Conservation (phyloP, 2,329 filamentous ascomycete genomes). For the Coniochaeta pulveracea region DNA sequence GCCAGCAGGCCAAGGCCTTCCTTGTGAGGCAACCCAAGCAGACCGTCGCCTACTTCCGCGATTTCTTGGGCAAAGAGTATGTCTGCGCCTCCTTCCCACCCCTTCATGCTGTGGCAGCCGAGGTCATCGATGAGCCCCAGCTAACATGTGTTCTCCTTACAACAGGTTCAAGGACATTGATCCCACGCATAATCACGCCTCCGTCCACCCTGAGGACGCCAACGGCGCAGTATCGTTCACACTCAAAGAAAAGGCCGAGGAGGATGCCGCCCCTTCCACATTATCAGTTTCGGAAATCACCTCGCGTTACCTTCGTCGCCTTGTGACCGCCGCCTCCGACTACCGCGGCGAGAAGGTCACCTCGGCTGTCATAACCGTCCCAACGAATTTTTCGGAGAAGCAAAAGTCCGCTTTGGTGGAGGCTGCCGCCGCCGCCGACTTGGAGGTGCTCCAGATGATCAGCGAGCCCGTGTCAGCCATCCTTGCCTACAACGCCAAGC, state of each 20-base stretch:
- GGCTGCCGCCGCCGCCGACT: slow-evolving; percentile 66
- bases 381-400: slow-evolving; percentile 82
- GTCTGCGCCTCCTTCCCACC: slow-evolving; percentile 14
- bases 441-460: slow-evolving; percentile 90
- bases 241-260: slow-evolving; percentile 63
- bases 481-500: slow-evolving; percentile 81
- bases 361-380: slow-evolving; percentile 87
- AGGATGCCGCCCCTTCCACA: slow-evolving; percentile 48
- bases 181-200: slow-evolving; percentile 86
- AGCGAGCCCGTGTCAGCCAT: slow-evolving; percentile 81
- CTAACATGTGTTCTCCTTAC: too few species aligned
- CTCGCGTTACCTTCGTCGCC: slow-evolving; percentile 72
- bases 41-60: slow-evolving; percentile 91
- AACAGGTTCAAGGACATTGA: slow-evolving; percentile 85
- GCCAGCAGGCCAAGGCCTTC: slow-evolving; percentile 88
- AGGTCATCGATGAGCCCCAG: too few species aligned
- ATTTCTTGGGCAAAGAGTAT: slow-evolving; percentile 90
- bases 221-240: slow-evolving; percentile 67
- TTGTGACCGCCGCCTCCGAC: slow-evolving; percentile 75
- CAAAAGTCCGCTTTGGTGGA: slow-evolving; percentile 73
- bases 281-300: slow-evolving; percentile 72
- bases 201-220: slow-evolving; percentile 74
- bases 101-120: background rate
- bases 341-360: slow-evolving; percentile 90
- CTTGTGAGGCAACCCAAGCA: slow-evolving; percentile 86